Evolutionary conservation across 768 basidiomycete species (phyloP).

Genomic region (Pleurotus ostreatus): DNA sequence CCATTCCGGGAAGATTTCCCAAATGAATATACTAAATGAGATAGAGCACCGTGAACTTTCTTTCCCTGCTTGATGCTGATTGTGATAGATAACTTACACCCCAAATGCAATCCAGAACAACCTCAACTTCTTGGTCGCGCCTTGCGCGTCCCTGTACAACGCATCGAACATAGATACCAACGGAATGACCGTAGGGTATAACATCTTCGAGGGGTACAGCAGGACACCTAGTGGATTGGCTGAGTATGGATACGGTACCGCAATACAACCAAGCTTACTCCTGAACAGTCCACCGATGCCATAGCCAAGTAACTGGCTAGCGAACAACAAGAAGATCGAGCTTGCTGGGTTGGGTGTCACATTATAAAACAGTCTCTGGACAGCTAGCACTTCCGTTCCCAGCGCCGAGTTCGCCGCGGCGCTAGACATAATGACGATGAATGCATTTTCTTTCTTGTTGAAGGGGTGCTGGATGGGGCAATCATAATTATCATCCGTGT

Average conservation of each 20-base stretch:
- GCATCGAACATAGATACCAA: constrained; percentile 46
- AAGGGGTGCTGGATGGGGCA: constrained; percentile 41
- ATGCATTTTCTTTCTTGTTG: constrained; percentile 58
- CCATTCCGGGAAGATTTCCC: constrained; percentile 49
- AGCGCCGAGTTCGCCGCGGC: constrained; percentile 51
- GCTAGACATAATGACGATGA: constrained; percentile 54
- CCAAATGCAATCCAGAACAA: constrained; percentile 46
- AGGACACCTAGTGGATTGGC: constrained; percentile 27
- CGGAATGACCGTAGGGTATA: constrained; percentile 44
- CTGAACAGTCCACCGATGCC: constrained; percentile 53
- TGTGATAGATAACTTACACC: constrained; percentile 26
- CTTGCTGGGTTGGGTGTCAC: constrained; percentile 41
- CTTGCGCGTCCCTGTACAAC: constrained; percentile 37
- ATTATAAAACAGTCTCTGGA: constrained; percentile 51
- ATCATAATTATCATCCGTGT: constrained; percentile 1
- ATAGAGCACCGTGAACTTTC: too few species aligned
- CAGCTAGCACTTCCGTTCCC: constrained; percentile 50
- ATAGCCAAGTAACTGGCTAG: constrained; percentile 41
- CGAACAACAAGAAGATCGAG: constrained; percentile 39
- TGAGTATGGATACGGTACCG: background rate
- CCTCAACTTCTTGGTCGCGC: constrained; percentile 36
- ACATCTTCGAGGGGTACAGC: constrained; percentile 51
- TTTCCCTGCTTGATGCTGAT: constrained; percentile 8
- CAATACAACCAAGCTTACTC: constrained; percentile 23
- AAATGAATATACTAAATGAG: constrained; percentile 36